Base-by-base conservation (phyloP, 768 basidiomycete genomes). In the Agaricus sinodeliciosus region DNA sequence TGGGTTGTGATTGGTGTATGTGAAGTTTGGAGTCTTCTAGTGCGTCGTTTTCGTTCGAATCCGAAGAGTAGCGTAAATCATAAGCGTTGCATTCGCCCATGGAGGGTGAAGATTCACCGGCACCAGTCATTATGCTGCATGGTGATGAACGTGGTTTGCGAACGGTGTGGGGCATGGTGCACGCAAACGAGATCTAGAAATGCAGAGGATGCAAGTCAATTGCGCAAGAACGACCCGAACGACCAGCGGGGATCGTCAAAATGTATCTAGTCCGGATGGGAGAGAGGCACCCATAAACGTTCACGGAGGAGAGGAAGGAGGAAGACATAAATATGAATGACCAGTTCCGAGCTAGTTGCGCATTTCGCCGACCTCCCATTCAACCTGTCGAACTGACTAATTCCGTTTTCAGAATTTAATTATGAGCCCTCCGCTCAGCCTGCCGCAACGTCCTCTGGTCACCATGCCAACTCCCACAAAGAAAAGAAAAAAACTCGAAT, bases 161-260 rank as follows among this genome's bases (percentile, higher is more conserved):
- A 19, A 11, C 26, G 11, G 15, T n/a, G 46, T 39, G 7, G 47
- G 52, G 41, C 51, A 47, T 53, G 13, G 42, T 25, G 18, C 16
- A 3, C 9, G 34, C 15, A 42, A 42, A 28, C 16, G 40, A 26
- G 12, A 13, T 27, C n/a, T 16, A 26, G 26, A 35, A 25, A 28
- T 18, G 16, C 3, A 27, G 8, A 31, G 31, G 22, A 13, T 28
- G 50, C 58, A 59, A 59, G 48, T 59, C 56, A 53, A 59, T 59
- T 57, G 58, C 49, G 40, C 26, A 15, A 16, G 42, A 6, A 28
- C 25, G 44, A 19, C 25, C 55, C 49, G 26, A 27, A 27, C 49
- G 55, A 45, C 55, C 55, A 56, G 55, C 55, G 50, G 41, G 31
- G n/a, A 54, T 26, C 40, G 43, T 43, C 9, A 27, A 9, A 45